Evolutionary conservation across 768 basidiomycete genomes (phyloP), one percentile per base, ranked within the genome.

Genomic region (Tephrocybe sp.): DNA sequence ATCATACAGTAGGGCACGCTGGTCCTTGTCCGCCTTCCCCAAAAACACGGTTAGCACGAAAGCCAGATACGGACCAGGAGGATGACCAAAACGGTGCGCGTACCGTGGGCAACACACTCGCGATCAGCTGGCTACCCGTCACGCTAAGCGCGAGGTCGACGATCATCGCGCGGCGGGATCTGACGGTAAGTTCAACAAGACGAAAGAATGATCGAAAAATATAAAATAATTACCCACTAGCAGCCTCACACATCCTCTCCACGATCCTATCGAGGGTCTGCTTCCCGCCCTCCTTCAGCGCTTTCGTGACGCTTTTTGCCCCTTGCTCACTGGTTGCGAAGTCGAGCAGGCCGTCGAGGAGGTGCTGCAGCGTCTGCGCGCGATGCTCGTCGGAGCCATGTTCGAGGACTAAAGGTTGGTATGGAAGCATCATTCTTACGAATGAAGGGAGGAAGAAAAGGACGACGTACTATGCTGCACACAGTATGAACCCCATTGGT

Each of bases 401-500:
- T 65, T 93, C 91, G 41, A 93, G 75, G 55, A 93, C 90, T 93
- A 25, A 28, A 21, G 12, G 21, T 23, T 10, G 21, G 36, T 34
- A 21, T 37, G 34, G 7, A 17, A 30, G n/a, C n/a, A n/a, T n/a
- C n/a, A n/a, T n/a, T n/a, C n/a, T n/a, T n/a, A n/a, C n/a, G n/a
- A 25, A 47, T 23, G 12, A 42, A 5, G 46, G n/a, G 28, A 45
- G 28, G 20, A 28, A 21, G 26, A 21, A 53, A 25, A 15, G 34
- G 50, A 9, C 5, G 28, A 68, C 89, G 50, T 57, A 91, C 90
- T 90, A 51, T 91, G 90, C 58, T 91, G 88, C 23, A 92, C 77
- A 64, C 90, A 92, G 59, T 91, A 93, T 1, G 88, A 86, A 10
- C 91, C 91, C 90, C 90, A 93, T 63, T 93, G 90, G 54, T 83